Evolutionary conservation across 257 asterid genomes (phyloP), one percentile per base, ranked within the genome.

Genomic region (Anisodus acutangulus): DNA sequence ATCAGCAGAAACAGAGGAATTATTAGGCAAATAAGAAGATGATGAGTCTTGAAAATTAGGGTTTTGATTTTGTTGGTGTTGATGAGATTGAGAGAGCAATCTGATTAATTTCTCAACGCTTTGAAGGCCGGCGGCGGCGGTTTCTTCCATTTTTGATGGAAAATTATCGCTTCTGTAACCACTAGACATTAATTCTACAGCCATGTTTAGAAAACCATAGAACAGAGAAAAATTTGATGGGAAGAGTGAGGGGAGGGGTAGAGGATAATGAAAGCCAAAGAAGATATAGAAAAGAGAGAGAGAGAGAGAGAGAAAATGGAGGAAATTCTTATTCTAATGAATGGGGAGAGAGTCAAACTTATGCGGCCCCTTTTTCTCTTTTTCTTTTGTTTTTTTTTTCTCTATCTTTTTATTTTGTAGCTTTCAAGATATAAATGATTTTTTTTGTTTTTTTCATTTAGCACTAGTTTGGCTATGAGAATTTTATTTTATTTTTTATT

Each of bases 21-120:
- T 54, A 26, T 17, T 64, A 0, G 85, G 78, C 39, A 84, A 70
- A 37, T 57, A 68, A 81, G 81, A 17, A 54, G 88, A 71, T 1
- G 87, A 10, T 43, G 84, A 70, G 13, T 88, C 85, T 39, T 74
- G 87, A 49, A 41, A 80, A 22, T 79, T 72, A 41, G 85, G 69
- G 8, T 84, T 82, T 8, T 78, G 76, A 3, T 84, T 13, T 6
- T 85, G 79, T 5, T 82, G 63, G 0, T 81, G 57, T 63, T 82
- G 84, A 10, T 90, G 93, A 9, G 95, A 87, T 72, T 91, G 90
- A 74, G 98, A 90, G 12, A 95, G 88, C 78, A 95, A 83, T 64
- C 92, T 84, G 88, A 94, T 91, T 6, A 95, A 93, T 57, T 91
- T 94, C 84, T 95, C 97, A 45, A 95, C 99, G 90, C 98, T 94